Evolutionary conservation across 176 grass and related monocot species (phyloP), one percentile per base, ranked within the genome.

Genomic region (Oryza brachyantha): DNA sequence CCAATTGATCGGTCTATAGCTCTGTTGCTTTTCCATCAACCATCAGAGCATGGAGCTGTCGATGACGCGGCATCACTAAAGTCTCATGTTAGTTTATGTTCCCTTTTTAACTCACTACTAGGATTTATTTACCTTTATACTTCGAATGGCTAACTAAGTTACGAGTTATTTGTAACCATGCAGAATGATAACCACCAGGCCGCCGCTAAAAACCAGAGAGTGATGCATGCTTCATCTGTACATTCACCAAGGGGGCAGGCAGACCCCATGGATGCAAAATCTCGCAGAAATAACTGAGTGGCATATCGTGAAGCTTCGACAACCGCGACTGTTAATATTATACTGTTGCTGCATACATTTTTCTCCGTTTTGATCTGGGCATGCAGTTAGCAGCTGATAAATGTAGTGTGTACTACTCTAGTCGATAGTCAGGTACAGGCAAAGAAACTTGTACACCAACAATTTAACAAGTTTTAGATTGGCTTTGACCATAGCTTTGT

Each of bases 1-100:
- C 88, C 88, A 8, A 89, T 97, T 41, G 93, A 97, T 79, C 81
- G 93, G 29, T 93, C 91, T 39, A 97, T 97, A 81, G 93, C 91
- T 65, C 86, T 93, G 29, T 65, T 97, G 61, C 88, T 97, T 68
- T 93, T 97, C 67, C 91, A 91, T 72, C 88, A 85, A 64, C 88
- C 86, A 19, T 80, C 85, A 11, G 80, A 77, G 27, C 63, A 72
- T 27, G 52, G 73, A 60, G 79, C 78, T 86, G 58, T 68, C 39
- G 93, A 91, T 27, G 75, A 91, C 70, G 61, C 74, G 9, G 38
- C 62, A 10, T 80, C 78, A 73, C 42, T 70, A 5, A 83, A 91
- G 63, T 85, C 70, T 29, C 72, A 68, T 74, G 68, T 85, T 76
- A 83, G 70, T 41, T 84, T 77, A 77, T 85, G 86, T 66, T 85